Evolutionary conservation across 495 filamentous ascomycete genomes (phyloP).

Genomic region (Stereocaulon alpinum): DNA sequence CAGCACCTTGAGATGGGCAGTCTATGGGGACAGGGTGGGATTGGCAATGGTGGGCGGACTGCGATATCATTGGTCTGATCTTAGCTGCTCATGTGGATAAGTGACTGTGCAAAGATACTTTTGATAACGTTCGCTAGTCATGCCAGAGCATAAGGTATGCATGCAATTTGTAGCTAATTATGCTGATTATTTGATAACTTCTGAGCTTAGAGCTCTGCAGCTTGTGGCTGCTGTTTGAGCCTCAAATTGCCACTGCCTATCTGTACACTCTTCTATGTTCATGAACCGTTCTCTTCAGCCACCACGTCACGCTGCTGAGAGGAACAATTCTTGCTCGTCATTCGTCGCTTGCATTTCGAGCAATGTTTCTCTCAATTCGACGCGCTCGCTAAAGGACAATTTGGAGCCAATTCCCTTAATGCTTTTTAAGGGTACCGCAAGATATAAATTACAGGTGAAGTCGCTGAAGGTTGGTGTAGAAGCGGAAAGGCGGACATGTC

Average conservation of each 20-base stretch:
- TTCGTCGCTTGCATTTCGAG: conserved; percentile 6
- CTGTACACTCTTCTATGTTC: conserved; percentile 6
- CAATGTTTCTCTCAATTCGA: neutral
- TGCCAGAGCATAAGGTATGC: too few species aligned
- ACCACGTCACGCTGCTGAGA: neutral
- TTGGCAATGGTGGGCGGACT: neutral
- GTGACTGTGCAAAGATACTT: too few species aligned
- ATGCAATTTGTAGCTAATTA: too few species aligned
- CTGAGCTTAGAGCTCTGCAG: neutral
- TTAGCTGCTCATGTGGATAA: too few species aligned
- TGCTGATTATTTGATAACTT: neutral
- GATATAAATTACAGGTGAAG: conserved; percentile 6
- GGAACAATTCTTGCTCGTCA: conserved; percentile 8
- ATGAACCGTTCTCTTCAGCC: neutral
- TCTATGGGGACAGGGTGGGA: neutral
- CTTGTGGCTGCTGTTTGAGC: neutral
- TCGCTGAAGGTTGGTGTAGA: neutral
- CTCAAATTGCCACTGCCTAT: neutral
- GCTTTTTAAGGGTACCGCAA: neutral
- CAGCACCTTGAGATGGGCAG: neutral
- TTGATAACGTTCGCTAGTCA: too few species aligned
- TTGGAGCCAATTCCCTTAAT: neutral
- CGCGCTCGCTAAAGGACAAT: conserved; percentile 15
- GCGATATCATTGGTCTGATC: too few species aligned
- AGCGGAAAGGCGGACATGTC: neutral